Evolutionary conservation across 164 flowering plant genomes (phyloP), one percentile per base, ranked within the genome.

Genomic region (Macadamia integrifolia): DNA sequence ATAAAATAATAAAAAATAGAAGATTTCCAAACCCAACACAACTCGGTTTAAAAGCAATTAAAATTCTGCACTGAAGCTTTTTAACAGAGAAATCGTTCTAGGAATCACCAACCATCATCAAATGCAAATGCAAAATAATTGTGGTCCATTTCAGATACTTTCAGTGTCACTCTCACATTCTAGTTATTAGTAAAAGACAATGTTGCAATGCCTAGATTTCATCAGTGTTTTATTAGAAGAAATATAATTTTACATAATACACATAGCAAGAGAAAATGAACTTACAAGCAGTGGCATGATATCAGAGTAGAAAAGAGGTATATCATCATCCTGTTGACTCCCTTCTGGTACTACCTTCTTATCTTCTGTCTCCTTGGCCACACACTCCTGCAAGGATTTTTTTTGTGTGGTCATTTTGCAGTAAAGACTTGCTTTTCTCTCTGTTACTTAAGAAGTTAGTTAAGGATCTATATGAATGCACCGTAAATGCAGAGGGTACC

Each of bases 211-310:
- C 6, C 9, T 53, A 53, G 17, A 17, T 11, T 53, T 17, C 15
- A 23, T 17, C 1, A 14, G 17, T 53, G 57, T 53, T 14, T 14
- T n/a, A 53, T 1, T 53, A n/a, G 17, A 53, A 43, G 43, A 42
- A 6, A 1, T 2, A 28, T 18, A 43, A 9, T 8, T 43, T 55
- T 31, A 18, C 4, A 56, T 42, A 28, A 12, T 10, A 58, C 23
- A 56, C 49, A 18, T 11, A 58, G 58, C 65, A 66, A 71, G n/a
- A 58, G 23, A 46, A 17, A 8, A 63, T 6, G 15, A 12, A 13
- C 87, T 79, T 87, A 94, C 99, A n/a, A 95, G 93, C 11, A 95
- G 88, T 4, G 99, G 97, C 98, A 95, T 86, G 67, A 90, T 52
- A 75, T 95, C 99, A 7, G 98, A 83, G 71, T 95, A 95, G 80